Evolutionary conservation across 148 eudicot species (phyloP), one percentile per base, ranked within the genome.

Genomic region (Dianthus caryophyllus): DNA sequence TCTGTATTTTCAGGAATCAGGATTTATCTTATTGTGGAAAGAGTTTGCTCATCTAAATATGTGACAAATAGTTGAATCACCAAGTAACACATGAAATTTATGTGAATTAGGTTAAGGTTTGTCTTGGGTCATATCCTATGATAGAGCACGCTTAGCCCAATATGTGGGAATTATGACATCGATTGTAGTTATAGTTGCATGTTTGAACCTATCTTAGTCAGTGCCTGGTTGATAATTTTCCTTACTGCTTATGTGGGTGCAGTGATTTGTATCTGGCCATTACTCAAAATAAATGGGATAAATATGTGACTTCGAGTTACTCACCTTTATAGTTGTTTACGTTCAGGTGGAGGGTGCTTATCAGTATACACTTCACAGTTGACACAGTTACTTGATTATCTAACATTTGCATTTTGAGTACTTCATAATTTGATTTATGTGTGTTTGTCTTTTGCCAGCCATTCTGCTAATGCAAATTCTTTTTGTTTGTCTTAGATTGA

Each of bases 401-500:
- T 49, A 62, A 29, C 9, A 51, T 24, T 62, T 24, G 67, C 62
- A 71, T 30, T 49, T 24, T 60, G 47, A 67, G 25, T 25, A 20
- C 22, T 57, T 65, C n/a, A 20, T 64, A 30, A 31, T 14, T 25
- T 48, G 58, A 4, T 65, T 0, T 69, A 25, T 70, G 26, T n/a
- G n/a, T n/a, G n/a, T n/a, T 27, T 10, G 48, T 65, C 17, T 70
- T 51, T 18, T 2, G 14, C 44, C 3, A 33, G 4, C 3, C 33
- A 55, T 21, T 16, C 18, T 27, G 20, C 56, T 69, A 44, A 66
- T 10, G 21, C 9, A 60, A 9, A 44, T 65, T 30, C 15, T 30
- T 60, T 69, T 73, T 36, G 9, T 66, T 70, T 49, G 43, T 38
- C 56, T 57, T 71, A 95, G 99, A 95, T 83, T 82, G 99, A 90